Evolutionary conservation across 768 basidiomycete species (phyloP), one percentile per base, ranked within the genome.

Genomic region (Termitomyces sp.): DNA sequence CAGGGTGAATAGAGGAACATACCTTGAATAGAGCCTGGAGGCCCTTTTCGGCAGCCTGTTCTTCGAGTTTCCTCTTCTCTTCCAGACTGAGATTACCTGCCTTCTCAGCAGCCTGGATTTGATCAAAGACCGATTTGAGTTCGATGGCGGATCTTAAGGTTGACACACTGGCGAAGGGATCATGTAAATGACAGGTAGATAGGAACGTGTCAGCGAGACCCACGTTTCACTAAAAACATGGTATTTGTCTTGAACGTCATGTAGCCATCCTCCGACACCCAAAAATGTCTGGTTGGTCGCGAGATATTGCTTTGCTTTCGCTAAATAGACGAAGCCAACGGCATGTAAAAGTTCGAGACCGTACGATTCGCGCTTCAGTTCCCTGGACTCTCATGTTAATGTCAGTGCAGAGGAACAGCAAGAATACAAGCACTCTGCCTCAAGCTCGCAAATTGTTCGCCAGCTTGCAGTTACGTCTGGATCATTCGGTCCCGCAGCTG

Each of bases 161-260:
- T 9, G 91, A 93, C 16, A 94, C 89, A 8, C 89, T 92, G 40
- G 49, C 14, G 46, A 51, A 46, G 19, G 59, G 39, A 53, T 16
- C 30, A 28, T 55, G 54, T 48, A n/a, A 23, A 21, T 43, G 35
- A 32, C 11, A 23, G 39, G 28, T 37, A 12, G 58, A 51, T 48
- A 23, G 12, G 27, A 48, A 41, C 23, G 14, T 53, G 41, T 23
- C 54, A 44, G 41, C 28, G 25, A 17, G 46, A 76, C 89, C 63
- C 60, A 91, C 89, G 91, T 94, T 75, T 94, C 92, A 67, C 91
- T 93, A 70, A 96, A 90, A 17, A 94, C 88, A 65, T 95, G 92
- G 49, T 93, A 94, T 72, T 92, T 94, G 12, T 89, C 90, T 68
- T 92, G 90, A 3, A 94, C 90, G 54, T 91, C 91, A 69, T 95